Conservation (phyloP, 164 flowering plant species). For the Cinnamomum micranthum region DNA sequence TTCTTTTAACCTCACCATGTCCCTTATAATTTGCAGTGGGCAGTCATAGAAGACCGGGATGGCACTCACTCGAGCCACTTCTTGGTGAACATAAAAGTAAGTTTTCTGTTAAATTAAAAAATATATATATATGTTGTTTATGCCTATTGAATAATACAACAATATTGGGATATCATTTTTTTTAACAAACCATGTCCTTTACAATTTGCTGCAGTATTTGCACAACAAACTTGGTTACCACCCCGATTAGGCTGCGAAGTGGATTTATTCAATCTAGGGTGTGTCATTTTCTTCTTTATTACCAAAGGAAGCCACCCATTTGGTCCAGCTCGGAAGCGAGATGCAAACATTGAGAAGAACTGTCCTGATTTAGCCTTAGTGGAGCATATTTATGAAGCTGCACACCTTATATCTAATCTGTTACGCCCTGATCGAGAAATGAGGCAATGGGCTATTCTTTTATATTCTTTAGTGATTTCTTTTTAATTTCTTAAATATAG, state of each 20-base stretch:
- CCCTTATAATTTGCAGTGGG: too few relatives aligned
- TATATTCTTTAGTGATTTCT: neutral
- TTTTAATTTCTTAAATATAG: neutral
- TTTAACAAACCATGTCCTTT: too few relatives aligned
- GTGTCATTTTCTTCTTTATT: conserved; percentile 67
- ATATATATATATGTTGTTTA: too few relatives aligned
- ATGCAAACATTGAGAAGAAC: conserved; percentile 53
- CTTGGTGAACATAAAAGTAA: conserved; percentile 8
- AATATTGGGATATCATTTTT: too few relatives aligned
- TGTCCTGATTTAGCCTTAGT: conserved; percentile 54
- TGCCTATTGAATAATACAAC: neutral
- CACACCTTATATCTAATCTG: conserved; percentile 55
- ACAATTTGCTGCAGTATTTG: conserved; percentile 39
- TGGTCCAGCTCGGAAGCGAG: conserved; percentile 66
- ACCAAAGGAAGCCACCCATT: conserved; percentile 75
- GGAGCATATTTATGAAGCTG: conserved; percentile 70
- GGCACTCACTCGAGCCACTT: too few relatives aligned
- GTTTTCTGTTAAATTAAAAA: neutral
- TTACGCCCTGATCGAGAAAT: conserved; percentile 51
- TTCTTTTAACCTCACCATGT: too few relatives aligned
- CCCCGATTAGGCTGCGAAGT: conserved; percentile 76
- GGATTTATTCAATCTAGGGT: conserved; percentile 77
- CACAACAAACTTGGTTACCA: conserved; percentile 85
- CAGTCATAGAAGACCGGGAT: too few relatives aligned
- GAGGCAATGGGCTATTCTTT: conserved; percentile 35